Evolutionary conservation across 2,329 filamentous ascomycete species (phyloP), one percentile per base, ranked within the genome.

Genomic region (Penicillium sp.): DNA sequence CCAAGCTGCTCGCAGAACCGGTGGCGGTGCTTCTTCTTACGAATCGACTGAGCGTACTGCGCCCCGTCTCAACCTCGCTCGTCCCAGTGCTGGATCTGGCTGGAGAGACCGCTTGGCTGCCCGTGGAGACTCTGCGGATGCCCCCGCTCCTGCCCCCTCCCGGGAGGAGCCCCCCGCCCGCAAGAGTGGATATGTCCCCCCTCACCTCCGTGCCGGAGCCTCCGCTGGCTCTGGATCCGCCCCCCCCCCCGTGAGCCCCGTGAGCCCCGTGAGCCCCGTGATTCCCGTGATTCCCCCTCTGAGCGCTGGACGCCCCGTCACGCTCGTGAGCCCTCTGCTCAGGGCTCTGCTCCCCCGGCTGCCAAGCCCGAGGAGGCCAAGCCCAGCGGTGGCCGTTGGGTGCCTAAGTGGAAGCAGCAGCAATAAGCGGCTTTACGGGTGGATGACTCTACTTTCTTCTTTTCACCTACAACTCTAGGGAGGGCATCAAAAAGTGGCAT

Each of bases 1-100:
- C 66, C 85, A 84, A 73, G 85, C 82, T 68, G 87, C 82, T 56
- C 85, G 85, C 73, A 90, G 85, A 75, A 83, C 83, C 67, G 77
- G 77, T 64, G 58, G 68, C 56, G 70, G 76, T 49, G n/a, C n/a
- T n/a, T 74, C 77, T 57, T 71, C 80, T 58, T 72, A 77, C 51
- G 80, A 83, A 33, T 79, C 82, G 25, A 71, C 77, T 53, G 79
- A 84, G 59, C 71, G 74, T 45, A 70, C 62, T 53, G 79, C 83
- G 55, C 84, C 84, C 29, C 81, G 82, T 59, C 75, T 87, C 61
- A 76, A 79, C 54, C 75, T 87, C 55, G 74, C 77, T 51, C 75
- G 73, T 60, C 79, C 82, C 64, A 69, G 77, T 52, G 63, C 71
- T 57, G 73, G 67, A 42, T 57, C 65, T 44, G 79, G 77, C 67